Percentiles rank a stretch among this genome's conserved stretches.
Evolutionary conservation across 108 stramenopile species (phyloP).

Genomic region (Nitzschia sp.): DNA sequence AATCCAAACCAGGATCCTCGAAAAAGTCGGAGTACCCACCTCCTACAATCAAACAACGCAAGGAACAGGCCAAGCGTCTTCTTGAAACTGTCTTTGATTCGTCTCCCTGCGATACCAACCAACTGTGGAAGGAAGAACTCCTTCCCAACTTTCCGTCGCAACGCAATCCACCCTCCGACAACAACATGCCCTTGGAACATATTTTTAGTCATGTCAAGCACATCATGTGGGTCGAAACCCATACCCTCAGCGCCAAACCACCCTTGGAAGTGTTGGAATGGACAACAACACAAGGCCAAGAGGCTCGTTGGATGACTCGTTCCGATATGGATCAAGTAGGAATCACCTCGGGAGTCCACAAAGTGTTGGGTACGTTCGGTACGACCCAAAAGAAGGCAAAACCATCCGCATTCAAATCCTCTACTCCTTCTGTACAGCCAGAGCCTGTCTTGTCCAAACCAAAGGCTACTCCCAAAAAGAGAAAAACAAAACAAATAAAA

Average conservation of each 20-base stretch:
- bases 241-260: slow-evolving; percentile 1
- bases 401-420: too few species aligned
- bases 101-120: slow-evolving; percentile 10
- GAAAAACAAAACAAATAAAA: too few species aligned
- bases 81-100: neutral
- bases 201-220: slow-evolving; percentile 81
- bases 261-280: slow-evolving; percentile 26
- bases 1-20: slow-evolving; percentile 19
- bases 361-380: slow-evolving; percentile 56
- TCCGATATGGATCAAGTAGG: slow-evolving; percentile 69
- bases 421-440: too few species aligned
- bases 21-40: neutral
- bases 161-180: neutral
- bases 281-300: slow-evolving; percentile 45
- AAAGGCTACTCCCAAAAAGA: neutral
- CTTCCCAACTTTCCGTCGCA: too few species aligned
- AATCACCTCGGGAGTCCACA: slow-evolving; percentile 80
- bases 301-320: slow-evolving; percentile 76
- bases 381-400: neutral
- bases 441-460: too few species aligned
- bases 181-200: slow-evolving; percentile 56
- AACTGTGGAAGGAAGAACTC: slow-evolving; percentile 6
- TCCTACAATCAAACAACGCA: neutral
- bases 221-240: slow-evolving; percentile 68
- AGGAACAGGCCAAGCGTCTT: neutral